A percentile compares a stretch with the other conserved stretches of the same genome.
phyloP scores from a whole-genome alignment of 179 eudicot species.

The Drosera spatulata region DNA sequence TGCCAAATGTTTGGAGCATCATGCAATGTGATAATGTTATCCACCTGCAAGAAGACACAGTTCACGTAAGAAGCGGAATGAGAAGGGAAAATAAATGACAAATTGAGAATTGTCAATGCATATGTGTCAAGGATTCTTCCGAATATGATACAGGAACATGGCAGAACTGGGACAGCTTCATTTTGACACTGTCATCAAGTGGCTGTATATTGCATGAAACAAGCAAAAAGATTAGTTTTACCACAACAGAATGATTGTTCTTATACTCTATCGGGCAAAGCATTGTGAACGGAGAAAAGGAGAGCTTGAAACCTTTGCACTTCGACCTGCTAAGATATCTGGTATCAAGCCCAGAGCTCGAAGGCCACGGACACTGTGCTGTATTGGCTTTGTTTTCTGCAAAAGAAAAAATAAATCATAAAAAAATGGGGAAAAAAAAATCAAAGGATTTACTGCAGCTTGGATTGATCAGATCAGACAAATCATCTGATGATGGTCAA shows the following conservation, averaged over 20 bases:
- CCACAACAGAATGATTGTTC: background rate
- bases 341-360: slow-evolving; percentile 37
- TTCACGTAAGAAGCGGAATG: background rate
- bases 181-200: slow-evolving; percentile 68
- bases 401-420: background rate
- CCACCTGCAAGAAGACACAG: slow-evolving; percentile 28
- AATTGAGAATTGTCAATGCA: no score
- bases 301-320: slow-evolving; percentile 42
- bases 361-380: slow-evolving; percentile 39
- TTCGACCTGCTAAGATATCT: slow-evolving; percentile 42
- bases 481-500: background rate
- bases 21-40: slow-evolving; percentile 63
- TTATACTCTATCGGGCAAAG: background rate
- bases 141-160: slow-evolving; percentile 69
- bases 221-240: background rate
- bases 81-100: no score
- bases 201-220: slow-evolving; percentile 18
- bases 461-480: background rate
- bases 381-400: slow-evolving; percentile 33
- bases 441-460: no score
- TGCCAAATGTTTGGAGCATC: slow-evolving; percentile 99
- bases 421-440: no score
- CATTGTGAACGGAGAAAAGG: background rate
- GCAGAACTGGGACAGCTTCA: slow-evolving; percentile 84
- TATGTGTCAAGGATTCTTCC: no score